These are phyloP conservation scores for Kokia cookei DNA, from an alignment of 441 rosid species.

Conservation along the genomic window DNA sequence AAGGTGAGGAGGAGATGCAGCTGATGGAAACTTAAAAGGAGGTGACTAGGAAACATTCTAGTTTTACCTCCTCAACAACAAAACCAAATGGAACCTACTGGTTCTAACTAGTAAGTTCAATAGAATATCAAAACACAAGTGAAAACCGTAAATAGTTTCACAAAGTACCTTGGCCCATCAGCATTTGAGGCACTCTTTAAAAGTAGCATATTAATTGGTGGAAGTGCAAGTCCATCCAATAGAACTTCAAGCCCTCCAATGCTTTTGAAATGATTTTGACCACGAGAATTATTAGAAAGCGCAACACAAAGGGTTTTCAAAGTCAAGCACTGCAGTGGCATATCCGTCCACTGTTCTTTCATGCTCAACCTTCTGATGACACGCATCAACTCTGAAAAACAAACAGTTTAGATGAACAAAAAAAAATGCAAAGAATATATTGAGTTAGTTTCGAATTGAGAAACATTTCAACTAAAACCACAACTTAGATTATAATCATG, in stretches of 20 bases:
- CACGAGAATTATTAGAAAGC: slow-evolving; percentile 60
- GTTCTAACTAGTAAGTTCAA: neutral
- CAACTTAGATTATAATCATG: neutral
- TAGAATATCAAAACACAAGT: neutral
- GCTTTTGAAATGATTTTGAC: slow-evolving; percentile 84
- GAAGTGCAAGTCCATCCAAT: slow-evolving; percentile 70
- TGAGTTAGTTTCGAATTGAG: neutral
- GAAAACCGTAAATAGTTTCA: neutral
- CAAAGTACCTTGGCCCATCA: slow-evolving; percentile 41
- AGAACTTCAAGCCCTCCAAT: slow-evolving; percentile 87
- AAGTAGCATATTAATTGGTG: slow-evolving; percentile 38
- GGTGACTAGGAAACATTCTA: neutral
- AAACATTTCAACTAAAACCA: neutral
- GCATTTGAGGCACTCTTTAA: slow-evolving; percentile 24
- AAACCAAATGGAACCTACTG: neutral
- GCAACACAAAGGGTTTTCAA: slow-evolving; percentile 53
- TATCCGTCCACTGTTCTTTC: slow-evolving; percentile 60
- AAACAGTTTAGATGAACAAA: slow-evolving; percentile 7
- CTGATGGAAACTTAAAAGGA: neutral
- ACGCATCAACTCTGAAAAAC: slow-evolving; percentile 63
- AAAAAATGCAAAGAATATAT: neutral
- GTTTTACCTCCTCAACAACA: neutral
- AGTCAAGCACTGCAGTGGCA: slow-evolving; percentile 54
- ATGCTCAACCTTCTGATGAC: slow-evolving; percentile 66
- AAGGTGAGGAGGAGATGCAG: neutral